These are phyloP conservation scores for Globisporangium nagaii DNA, from an alignment of 352 stramenopile species.

Conservation along the genomic window DNA sequence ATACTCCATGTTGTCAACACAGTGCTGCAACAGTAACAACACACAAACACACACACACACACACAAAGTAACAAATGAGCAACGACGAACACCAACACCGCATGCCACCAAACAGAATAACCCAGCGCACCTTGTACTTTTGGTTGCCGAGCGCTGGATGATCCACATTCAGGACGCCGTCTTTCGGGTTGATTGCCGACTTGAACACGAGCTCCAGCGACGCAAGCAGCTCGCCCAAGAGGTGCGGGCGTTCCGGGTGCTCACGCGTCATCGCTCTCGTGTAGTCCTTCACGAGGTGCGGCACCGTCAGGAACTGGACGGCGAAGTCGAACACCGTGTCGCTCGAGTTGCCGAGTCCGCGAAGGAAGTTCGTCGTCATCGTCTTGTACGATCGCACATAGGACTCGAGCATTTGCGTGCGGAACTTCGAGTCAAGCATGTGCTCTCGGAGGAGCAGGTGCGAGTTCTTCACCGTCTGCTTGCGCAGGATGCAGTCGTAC, in stretches of 20 bases:
- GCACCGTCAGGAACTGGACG: conserved; percentile 81
- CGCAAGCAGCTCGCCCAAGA: conserved; percentile 59
- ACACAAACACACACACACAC: conserved; percentile 3
- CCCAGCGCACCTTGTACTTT: conserved; percentile 76
- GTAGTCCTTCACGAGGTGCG: conserved; percentile 76
- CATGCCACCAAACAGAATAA: not conserved
- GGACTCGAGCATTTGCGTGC: conserved; percentile 65
- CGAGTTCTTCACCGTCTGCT: conserved; percentile 43
- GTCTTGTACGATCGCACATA: conserved; percentile 64
- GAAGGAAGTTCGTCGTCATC: conserved; percentile 76
- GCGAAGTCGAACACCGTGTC: conserved; percentile 88
- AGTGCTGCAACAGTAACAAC: conserved; percentile 51
- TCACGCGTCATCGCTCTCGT: conserved; percentile 43
- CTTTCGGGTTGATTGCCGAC: conserved; percentile 40
- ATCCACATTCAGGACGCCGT: conserved; percentile 53
- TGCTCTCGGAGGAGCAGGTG: conserved; percentile 74
- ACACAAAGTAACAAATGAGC: not conserved
- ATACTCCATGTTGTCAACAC: conserved; percentile 84
- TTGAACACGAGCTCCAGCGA: conserved; percentile 62
- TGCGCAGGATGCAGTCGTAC: conserved; percentile 66
- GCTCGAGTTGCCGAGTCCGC: conserved; percentile 72
- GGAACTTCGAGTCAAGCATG: conserved; percentile 66
- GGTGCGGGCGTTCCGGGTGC: conserved; percentile 43
- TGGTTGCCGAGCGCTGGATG: conserved; percentile 72
- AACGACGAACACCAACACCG: not conserved